A percentile compares a stretch with the other conserved stretches of the same genome.
These are phyloP conservation scores for Chlorella sp. DNA, from an alignment of 139 green algal genomes.

Conservation along the genomic window DNA sequence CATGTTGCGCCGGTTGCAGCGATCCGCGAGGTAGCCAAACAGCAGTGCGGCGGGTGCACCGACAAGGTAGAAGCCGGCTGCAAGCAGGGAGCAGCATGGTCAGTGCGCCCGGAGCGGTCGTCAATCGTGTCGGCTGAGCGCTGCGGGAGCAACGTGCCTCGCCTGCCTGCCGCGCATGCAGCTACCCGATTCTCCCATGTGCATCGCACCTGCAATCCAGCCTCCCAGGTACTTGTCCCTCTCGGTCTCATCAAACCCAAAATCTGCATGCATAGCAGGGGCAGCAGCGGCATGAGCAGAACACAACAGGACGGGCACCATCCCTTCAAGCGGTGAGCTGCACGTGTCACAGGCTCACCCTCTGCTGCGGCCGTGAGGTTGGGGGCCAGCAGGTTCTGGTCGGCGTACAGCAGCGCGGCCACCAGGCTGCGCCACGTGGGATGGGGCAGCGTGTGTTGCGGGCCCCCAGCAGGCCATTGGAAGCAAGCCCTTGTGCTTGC, in stretches of 20 bases:
- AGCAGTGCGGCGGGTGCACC: conserved; percentile 78
- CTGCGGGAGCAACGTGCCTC: too few species aligned
- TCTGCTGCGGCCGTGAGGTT: conserved; percentile 67
- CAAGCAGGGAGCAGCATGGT: too few species aligned
- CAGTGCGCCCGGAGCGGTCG: too few species aligned
- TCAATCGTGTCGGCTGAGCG: too few species aligned
- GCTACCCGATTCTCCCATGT: too few species aligned
- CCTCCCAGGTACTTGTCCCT: conserved; percentile 77
- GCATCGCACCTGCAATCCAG: too few species aligned
- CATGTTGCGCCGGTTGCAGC: conserved; percentile 60
- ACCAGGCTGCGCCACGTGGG: too few species aligned
- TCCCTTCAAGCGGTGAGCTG: background rate
- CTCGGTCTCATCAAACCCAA: conserved; percentile 65
- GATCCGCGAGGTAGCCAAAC: conserved; percentile 72
- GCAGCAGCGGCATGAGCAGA: background rate
- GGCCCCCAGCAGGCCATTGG: too few species aligned
- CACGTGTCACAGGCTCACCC: background rate
- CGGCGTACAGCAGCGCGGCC: conserved; percentile 76
- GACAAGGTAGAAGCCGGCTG: conserved; percentile 81
- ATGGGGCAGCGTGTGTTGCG: too few species aligned
- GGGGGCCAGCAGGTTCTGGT: conserved; percentile 90
- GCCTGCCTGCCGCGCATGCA: too few species aligned
- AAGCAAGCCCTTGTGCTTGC: too few species aligned
- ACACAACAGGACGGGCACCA: background rate
- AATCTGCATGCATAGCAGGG: conserved; percentile 35